Conservation (phyloP, 176 grass and related monocot species). For the Avena sativa region DNA sequence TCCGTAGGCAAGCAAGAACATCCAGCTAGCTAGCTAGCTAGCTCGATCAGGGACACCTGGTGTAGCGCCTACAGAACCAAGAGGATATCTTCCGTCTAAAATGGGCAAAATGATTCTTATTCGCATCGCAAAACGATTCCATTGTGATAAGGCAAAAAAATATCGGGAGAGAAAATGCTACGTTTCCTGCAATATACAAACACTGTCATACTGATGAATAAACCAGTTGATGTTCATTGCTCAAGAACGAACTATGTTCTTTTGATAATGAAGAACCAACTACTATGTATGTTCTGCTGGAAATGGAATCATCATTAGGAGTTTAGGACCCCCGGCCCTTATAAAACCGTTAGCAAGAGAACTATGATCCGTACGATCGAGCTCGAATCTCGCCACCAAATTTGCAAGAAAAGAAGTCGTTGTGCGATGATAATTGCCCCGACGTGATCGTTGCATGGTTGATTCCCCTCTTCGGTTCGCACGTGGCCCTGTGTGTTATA, state of each 20-base stretch:
- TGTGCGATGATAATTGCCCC: not conserved
- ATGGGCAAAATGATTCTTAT: not conserved
- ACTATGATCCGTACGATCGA: not conserved
- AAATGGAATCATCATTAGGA: not conserved
- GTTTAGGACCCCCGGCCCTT: not conserved
- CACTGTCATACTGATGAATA: not conserved
- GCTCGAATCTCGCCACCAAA: not conserved
- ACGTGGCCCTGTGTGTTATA: too few relatives aligned
- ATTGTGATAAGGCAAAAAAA: not conserved
- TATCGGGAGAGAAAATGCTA: too few relatives aligned
- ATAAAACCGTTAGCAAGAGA: constrained; percentile 21
- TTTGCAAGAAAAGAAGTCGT: not conserved
- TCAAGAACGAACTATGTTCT: too few relatives aligned
- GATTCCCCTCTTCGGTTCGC: constrained; percentile 39
- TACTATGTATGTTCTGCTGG: not conserved
- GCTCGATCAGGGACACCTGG: constrained; percentile 34
- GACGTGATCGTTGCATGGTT: constrained; percentile 23
- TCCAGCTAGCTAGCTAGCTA: constrained; percentile 26
- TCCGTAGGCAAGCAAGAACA: constrained; percentile 9
- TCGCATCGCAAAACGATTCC: not conserved
- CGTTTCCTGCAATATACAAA: not conserved
- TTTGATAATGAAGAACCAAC: too few relatives aligned
- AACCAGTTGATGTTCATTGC: not conserved
- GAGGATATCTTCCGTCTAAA: not conserved
- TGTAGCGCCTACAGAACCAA: constrained; percentile 31